Percentiles rank a stretch among this genome's conserved stretches.
Evolutionary conservation across 2,329 filamentous ascomycete genomes (phyloP).

Genomic region (Geosmithia morbida): DNA sequence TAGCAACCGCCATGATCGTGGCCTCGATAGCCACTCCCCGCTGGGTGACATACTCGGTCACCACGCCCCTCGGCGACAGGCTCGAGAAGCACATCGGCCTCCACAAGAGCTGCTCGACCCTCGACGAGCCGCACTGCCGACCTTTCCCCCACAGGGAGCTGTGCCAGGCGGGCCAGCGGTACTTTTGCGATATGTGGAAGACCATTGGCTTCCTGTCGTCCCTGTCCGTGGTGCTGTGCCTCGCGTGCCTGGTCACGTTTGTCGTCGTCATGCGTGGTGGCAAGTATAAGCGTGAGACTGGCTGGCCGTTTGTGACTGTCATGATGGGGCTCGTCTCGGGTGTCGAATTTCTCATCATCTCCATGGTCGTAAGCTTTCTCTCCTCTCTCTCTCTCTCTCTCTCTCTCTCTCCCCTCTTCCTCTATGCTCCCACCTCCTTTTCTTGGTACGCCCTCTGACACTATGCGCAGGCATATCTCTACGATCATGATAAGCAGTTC

Average conservation of each 20-base stretch:
- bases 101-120: constrained; percentile 63
- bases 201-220: constrained; percentile 79
- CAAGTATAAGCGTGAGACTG: constrained; percentile 62
- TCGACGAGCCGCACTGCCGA: constrained; percentile 46
- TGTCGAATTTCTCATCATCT: constrained; percentile 65
- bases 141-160: constrained; percentile 16
- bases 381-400: constrained; percentile 7
- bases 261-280: constrained; percentile 64
- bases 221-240: constrained; percentile 68
- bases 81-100: constrained; percentile 57
- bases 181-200: constrained; percentile 88
- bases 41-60: constrained; percentile 55
- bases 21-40: constrained; percentile 52
- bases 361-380: constrained; percentile 54
- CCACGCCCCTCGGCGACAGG: constrained; percentile 27
- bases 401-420: no score
- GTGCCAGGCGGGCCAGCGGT: constrained; percentile 32
- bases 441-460: not conserved
- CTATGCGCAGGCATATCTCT: constrained; percentile 56
- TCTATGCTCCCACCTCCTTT: no score
- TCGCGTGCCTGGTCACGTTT: constrained; percentile 70
- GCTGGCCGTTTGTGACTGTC: constrained; percentile 63
- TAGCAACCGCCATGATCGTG: constrained; percentile 59
- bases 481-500: constrained; percentile 72
- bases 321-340: constrained; percentile 51